Conservation (phyloP, 768 basidiomycete genomes). For the Pulveroboletus sp. region DNA sequence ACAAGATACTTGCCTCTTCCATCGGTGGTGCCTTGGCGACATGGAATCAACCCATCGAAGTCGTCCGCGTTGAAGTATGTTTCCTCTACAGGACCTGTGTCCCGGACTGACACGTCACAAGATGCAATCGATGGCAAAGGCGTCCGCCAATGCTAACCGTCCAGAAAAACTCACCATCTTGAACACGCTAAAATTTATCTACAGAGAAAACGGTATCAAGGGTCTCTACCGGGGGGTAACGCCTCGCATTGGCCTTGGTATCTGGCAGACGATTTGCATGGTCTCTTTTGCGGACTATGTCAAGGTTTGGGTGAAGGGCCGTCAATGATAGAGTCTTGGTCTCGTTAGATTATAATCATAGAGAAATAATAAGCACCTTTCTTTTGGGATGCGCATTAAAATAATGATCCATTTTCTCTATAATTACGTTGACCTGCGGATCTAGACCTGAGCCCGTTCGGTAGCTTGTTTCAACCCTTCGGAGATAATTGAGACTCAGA, state of each 20-base stretch:
- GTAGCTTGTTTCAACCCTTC: no score
- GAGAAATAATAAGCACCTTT: slow-evolving; percentile 21
- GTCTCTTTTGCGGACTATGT: slow-evolving; percentile 97
- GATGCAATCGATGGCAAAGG: slow-evolving; percentile 99
- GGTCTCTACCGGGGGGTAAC: slow-evolving; percentile 97
- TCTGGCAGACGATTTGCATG: slow-evolving; percentile 99
- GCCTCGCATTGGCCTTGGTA: slow-evolving; percentile 90
- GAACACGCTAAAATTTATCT: slow-evolving; percentile 91
- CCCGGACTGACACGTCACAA: slow-evolving; percentile 29
- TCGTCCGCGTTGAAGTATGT: slow-evolving; percentile 87
- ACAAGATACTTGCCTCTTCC: slow-evolving; percentile 85
- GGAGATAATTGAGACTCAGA: no score
- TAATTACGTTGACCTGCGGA: no score
- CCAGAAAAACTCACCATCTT: slow-evolving; percentile 89
- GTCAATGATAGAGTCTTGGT: slow-evolving; percentile 16
- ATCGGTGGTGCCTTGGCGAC: slow-evolving; percentile 94
- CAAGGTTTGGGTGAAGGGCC: slow-evolving; percentile 70
- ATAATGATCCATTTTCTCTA: no score
- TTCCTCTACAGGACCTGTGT: not conserved
- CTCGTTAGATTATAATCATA: slow-evolving; percentile 12
- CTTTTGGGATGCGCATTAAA: slow-evolving; percentile 9
- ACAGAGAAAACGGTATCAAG: slow-evolving; percentile 93
- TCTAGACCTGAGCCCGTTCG: no score
- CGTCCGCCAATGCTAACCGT: slow-evolving; percentile 62
- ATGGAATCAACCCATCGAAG: slow-evolving; percentile 99